Evolutionary conservation across 257 asterid species (phyloP).

Genomic region (Vinca minor): DNA sequence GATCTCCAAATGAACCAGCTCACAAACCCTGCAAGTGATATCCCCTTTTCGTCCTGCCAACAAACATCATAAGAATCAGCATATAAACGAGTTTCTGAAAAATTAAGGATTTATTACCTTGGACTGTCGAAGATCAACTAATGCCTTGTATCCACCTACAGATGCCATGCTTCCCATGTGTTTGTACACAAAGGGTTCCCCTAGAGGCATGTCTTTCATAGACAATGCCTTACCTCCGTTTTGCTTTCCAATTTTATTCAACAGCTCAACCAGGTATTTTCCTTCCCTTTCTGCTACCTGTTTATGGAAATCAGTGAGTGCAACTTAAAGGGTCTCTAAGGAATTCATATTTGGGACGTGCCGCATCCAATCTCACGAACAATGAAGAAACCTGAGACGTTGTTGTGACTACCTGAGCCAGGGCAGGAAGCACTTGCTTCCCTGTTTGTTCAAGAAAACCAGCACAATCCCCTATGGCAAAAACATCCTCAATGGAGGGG

Average conservation of each 20-base stretch:
- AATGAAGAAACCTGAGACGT: too few relatives aligned
- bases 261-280: slow-evolving; percentile 58
- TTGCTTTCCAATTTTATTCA: slow-evolving; percentile 45
- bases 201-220: slow-evolving; percentile 50
- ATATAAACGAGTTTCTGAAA: too few relatives aligned
- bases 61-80: neutral
- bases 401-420: slow-evolving; percentile 62
- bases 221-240: slow-evolving; percentile 64
- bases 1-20: slow-evolving; percentile 91
- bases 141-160: slow-evolving; percentile 82
- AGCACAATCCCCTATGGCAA: slow-evolving; percentile 86
- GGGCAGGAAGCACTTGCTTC: slow-evolving; percentile 79
- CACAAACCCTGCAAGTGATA: slow-evolving; percentile 56
- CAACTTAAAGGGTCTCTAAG: too few relatives aligned
- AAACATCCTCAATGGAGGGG: slow-evolving; percentile 74
- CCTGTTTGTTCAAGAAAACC: slow-evolving; percentile 83
- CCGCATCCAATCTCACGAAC: too few relatives aligned
- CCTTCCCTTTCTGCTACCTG: slow-evolving; percentile 98
- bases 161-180: slow-evolving; percentile 96
- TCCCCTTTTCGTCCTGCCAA: slow-evolving; percentile 56
- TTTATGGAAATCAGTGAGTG: neutral
- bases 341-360: too few relatives aligned
- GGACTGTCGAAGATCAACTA: slow-evolving; percentile 82
- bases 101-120: slow-evolving; percentile 29
- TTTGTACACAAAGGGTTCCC: slow-evolving; percentile 71